These are phyloP conservation scores for Sporothrix mexicana DNA, from an alignment of 2,329 filamentous ascomycete genomes.

Conservation along the genomic window DNA sequence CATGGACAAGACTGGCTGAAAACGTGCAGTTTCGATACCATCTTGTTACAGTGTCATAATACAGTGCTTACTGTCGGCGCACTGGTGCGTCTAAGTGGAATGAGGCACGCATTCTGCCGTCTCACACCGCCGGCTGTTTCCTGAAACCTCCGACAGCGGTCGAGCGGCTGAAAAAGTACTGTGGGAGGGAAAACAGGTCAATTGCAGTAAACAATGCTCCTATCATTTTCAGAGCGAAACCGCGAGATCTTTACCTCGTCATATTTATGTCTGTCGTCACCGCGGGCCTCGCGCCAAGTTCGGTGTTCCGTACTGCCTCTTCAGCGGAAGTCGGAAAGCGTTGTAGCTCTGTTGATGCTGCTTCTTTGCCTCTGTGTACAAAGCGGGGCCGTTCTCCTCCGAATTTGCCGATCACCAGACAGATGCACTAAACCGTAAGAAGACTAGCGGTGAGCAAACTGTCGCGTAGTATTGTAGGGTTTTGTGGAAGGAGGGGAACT, in stretches of 20 bases:
- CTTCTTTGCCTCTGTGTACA: slow-evolving; percentile 8
- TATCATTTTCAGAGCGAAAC: background rate
- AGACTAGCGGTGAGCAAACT: slow-evolving; percentile 30
- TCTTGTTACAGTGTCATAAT: background rate
- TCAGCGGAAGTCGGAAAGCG: background rate
- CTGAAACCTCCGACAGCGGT: slow-evolving; percentile 18
- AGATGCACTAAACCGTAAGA: background rate
- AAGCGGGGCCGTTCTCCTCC: slow-evolving; percentile 37
- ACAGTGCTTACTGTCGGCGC: background rate
- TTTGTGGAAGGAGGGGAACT: slow-evolving; percentile 10
- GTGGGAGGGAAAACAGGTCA: too few species aligned
- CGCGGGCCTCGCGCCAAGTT: slow-evolving; percentile 10
- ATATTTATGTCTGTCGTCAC: background rate
- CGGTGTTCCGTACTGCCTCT: slow-evolving; percentile 18
- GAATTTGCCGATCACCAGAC: slow-evolving; percentile 33
- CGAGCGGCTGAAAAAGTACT: background rate
- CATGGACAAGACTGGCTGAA: background rate
- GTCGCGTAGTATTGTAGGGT: background rate
- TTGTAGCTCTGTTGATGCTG: background rate
- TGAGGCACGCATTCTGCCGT: background rate
- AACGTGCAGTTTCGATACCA: background rate
- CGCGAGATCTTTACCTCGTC: background rate
- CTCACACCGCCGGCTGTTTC: background rate
- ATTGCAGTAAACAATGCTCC: too few species aligned
- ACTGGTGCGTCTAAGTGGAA: background rate